phyloP scores from a whole-genome alignment of 306 rosid species.

The Pyrus betulifolia region DNA sequence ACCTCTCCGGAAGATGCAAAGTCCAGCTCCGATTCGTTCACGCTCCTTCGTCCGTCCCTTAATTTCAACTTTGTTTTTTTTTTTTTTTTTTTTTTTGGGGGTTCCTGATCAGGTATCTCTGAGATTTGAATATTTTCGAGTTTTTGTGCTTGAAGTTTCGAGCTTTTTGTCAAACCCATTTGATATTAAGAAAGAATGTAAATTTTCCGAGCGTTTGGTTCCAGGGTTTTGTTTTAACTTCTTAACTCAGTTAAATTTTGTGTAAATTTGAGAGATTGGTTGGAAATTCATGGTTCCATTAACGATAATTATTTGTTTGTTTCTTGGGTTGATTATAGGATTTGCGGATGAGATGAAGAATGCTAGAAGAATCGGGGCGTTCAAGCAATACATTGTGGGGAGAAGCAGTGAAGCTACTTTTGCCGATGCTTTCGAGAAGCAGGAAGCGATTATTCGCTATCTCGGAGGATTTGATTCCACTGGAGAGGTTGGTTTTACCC shows the following conservation, averaged over 20 bases:
- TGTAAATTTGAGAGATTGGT: neutral
- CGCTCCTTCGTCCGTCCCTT: conserved; percentile 43
- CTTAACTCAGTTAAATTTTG: neutral
- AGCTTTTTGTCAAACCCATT: neutral
- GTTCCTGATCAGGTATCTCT: neutral
- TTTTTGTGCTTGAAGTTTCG: neutral
- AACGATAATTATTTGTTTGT: neutral
- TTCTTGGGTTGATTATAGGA: conserved; percentile 22
- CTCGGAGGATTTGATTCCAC: conserved; percentile 63
- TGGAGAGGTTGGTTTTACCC: conserved; percentile 54
- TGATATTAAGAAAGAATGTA: neutral
- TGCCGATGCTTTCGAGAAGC: conserved; percentile 52
- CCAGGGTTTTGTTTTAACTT: neutral
- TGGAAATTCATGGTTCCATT: neutral
- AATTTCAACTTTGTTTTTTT: neutral
- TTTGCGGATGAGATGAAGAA: conserved; percentile 76
- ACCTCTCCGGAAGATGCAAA: conserved; percentile 19
- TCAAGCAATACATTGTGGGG: conserved; percentile 74
- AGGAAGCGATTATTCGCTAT: conserved; percentile 62
- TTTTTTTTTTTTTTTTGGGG: neutral
- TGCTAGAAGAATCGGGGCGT: conserved; percentile 52
- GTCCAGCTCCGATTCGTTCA: conserved; percentile 43
- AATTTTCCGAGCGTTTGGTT: neutral
- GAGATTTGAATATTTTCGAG: too few species aligned
- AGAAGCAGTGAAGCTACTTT: conserved; percentile 83